Evolutionary conservation across 176 grass and related monocot genomes (phyloP), one percentile per base, ranked within the genome.

Genomic region (Hyparrhenia diplandra): DNA sequence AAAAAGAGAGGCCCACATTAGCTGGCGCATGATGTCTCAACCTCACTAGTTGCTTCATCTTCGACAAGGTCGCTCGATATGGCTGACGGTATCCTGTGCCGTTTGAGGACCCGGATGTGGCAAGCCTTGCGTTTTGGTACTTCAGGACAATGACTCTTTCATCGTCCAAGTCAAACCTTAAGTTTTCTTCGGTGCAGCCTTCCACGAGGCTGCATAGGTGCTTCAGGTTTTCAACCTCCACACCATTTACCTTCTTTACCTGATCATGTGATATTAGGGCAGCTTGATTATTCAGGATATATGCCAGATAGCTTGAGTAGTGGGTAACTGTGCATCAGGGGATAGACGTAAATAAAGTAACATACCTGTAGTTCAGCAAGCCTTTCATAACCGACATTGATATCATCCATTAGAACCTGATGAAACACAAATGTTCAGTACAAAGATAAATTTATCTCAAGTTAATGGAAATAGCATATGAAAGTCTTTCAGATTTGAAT

Each of bases 331-430:
- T 34, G n/a, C 43, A 24, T 8, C 58, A 67, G 21, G 28, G 12
- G 27, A 79, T 67, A 69, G 64, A 28, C 35, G 30, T 52, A 67
- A 47, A 1, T 49, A 18, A 3, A 55, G 21, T 57, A 84, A 45
- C 59, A 47, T 65, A 98, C 95, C 92, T 93, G 92, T 9, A 95
- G 40, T 82, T 98, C 92, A 67, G 92, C 71, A 6, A 98, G 86
- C 52, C 92, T 91, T 86, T 98, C 95, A 10, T 95, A 98, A 51
- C 95, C 95, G 0, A 94, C 83, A 81, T 95, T 98, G 75, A 98
- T 93, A 86, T 98, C 95, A 91, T 98, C 95, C 86, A 98, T 95
- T n/a, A 98, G 74, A 85, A 98, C 90, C 90, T 92, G 76, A 79
- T n/a, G n/a, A 79, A 80, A 85, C 13, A 28, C 3, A 80, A 74